Conservation (phyloP, 148 eudicot species). For the Rhododendron henanense region DNA sequence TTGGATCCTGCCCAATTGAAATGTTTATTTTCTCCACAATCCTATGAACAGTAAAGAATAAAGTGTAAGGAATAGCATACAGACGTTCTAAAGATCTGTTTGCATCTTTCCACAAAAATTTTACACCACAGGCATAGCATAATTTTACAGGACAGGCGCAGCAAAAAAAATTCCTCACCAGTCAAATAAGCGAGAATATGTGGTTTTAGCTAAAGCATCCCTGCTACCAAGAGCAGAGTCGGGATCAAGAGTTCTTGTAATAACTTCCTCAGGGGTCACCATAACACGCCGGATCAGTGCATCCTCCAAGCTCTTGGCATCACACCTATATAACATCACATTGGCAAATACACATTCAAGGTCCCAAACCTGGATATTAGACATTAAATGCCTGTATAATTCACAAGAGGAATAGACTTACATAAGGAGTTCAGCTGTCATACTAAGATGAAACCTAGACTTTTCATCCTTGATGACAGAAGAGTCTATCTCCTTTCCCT, state of each 20-base stretch:
- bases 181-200: slow-evolving; percentile 95
- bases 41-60: slow-evolving; percentile 41
- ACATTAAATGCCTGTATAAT: background rate
- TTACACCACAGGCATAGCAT: background rate
- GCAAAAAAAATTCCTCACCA: slow-evolving; percentile 38
- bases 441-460: slow-evolving; percentile 80
- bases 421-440: slow-evolving; percentile 82
- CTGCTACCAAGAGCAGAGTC: slow-evolving; percentile 73
- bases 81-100: background rate
- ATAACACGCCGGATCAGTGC: slow-evolving; percentile 93
- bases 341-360: slow-evolving; percentile 6
- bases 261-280: slow-evolving; percentile 98
- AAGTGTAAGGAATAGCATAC: slow-evolving; percentile 12
- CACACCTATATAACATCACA: slow-evolving; percentile 59
- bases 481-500: slow-evolving; percentile 86
- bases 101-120: background rate
- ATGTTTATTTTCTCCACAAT: slow-evolving; percentile 89
- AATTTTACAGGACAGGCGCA: background rate
- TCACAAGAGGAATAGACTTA: slow-evolving; percentile 26
- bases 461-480: slow-evolving; percentile 85
- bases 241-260: slow-evolving; percentile 85
- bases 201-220: slow-evolving; percentile 94
- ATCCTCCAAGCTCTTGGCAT: slow-evolving; percentile 84
- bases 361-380: background rate
- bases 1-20: slow-evolving; percentile 97